Evolutionary conservation across 108 stramenopile species (phyloP), one percentile per base, ranked within the genome.

Genomic region (Conticribra guillardii): DNA sequence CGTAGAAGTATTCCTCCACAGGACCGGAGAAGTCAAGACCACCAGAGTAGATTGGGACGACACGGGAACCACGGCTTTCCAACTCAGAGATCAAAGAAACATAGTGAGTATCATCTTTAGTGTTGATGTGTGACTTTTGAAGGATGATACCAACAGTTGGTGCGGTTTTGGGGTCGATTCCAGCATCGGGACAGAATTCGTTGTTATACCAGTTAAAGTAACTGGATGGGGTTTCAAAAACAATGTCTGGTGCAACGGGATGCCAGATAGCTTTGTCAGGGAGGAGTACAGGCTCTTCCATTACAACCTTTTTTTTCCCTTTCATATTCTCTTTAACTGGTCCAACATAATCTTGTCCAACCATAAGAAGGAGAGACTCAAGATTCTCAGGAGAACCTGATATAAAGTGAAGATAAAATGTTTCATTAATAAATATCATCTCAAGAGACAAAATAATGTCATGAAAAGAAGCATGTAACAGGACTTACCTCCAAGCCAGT

Each of bases 231-330:
- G 79, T 84, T 79, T 98, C 96, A 76, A 96, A 98, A 18, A 98
- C 97, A 49, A 92, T 86, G 54, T 85, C 74, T 11, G 94, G 94
- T 11, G 96, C 97, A 17, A 98, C 91, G 29, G 97, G 97, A 71
- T 98, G 97, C 97, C 97, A 98, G 63, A 98, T 98, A 51, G 96
- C 97, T 82, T 96, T 98, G 82, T 98, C 97, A 63, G 97, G 96
- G 23, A 98, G 91, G n/a, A 98, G 87, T 11, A 96, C 85, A 5
- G 97, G 97, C 58, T 96, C 97, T 64, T 85, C 85, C 23, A 90
- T 85, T 2, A 82, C 85, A 53, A 90, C 80, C 76, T 89, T 89
- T 30, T 87, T 74, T 65, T 91, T 91, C 21, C 91, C 94, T 37
- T 76, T 73, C 91, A 95, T 92, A 46, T 49, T 62, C 31, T 83